phyloP scores from a whole-genome alignment of 495 filamentous ascomycete species.

The Alectoria sarmentosa region DNA sequence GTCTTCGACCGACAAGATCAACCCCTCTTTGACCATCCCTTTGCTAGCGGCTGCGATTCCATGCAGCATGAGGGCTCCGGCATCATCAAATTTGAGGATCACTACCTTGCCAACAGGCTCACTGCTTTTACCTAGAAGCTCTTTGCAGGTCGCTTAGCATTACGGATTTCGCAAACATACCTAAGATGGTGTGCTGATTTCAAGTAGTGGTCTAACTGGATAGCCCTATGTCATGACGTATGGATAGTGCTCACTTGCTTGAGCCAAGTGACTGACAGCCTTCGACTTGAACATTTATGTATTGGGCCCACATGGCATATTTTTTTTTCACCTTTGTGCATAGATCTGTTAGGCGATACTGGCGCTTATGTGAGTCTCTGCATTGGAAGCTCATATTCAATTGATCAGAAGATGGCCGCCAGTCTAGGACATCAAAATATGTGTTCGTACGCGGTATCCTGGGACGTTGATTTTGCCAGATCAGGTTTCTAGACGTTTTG shows the following conservation, averaged over 20 bases:
- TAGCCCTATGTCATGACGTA: background rate
- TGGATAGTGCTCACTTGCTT: background rate
- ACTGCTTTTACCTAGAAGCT: conserved; percentile 1
- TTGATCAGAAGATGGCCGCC: background rate
- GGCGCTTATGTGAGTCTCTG: background rate
- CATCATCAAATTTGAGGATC: conserved; percentile 6
- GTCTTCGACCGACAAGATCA: background rate
- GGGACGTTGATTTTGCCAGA: background rate
- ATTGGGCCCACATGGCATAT: background rate
- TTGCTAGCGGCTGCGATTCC: background rate
- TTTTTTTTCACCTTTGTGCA: background rate
- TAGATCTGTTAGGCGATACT: background rate
- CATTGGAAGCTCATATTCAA: background rate
- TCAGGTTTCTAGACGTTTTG: background rate
- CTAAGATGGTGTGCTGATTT: background rate
- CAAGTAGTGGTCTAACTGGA: background rate
- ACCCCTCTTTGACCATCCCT: conserved; percentile 1
- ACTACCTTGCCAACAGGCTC: conserved; percentile 7
- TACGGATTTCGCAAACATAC: background rate
- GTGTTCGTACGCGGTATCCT: background rate
- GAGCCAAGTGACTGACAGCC: background rate
- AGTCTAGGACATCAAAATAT: background rate
- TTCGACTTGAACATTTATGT: background rate
- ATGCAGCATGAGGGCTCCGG: background rate
- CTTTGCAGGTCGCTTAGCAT: background rate